Conservation (phyloP, 306 rosid species). For the Inga leiocalycina region DNA sequence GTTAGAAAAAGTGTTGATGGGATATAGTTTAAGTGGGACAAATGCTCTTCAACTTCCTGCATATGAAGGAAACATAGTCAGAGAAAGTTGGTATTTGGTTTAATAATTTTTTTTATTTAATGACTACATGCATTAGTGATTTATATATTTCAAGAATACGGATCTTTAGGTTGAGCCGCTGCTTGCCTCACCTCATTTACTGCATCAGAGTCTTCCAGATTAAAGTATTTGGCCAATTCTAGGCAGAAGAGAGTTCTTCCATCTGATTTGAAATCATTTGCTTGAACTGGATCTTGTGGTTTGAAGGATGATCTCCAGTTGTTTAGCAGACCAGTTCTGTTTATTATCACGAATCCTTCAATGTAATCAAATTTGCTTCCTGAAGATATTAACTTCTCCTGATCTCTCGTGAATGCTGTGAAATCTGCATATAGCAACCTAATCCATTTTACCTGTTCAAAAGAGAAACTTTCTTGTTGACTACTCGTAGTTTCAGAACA, state of each 20-base stretch:
- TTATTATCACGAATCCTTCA: constrained; percentile 22
- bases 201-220: background rate
- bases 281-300: constrained; percentile 20
- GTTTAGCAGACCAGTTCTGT: constrained; percentile 15
- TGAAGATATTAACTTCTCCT: constrained; percentile 4
- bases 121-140: background rate
- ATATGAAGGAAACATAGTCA: constrained; percentile 20
- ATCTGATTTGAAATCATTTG: constrained; percentile 14
- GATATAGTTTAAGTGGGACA: constrained; percentile 46
- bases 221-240: constrained; percentile 17
- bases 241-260: constrained; percentile 22
- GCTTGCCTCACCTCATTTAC: constrained; percentile 16
- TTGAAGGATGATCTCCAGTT: constrained; percentile 25
- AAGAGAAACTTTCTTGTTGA: constrained; percentile 1
- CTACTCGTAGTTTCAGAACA: background rate
- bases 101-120: background rate
- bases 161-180: background rate
- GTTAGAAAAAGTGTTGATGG: constrained; percentile 70
- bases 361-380: constrained; percentile 5
- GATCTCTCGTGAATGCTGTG: constrained; percentile 21
- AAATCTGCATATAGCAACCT: constrained; percentile 36
- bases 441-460: constrained; percentile 52
- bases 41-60: constrained; percentile 21
- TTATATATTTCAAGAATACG: constrained; percentile 1
- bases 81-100: background rate